A percentile compares a stretch with the other conserved stretches of the same genome.
These are phyloP conservation scores for Candida stauntonica DNA, from an alignment of 805 yeast species.

Conservation along the genomic window DNA sequence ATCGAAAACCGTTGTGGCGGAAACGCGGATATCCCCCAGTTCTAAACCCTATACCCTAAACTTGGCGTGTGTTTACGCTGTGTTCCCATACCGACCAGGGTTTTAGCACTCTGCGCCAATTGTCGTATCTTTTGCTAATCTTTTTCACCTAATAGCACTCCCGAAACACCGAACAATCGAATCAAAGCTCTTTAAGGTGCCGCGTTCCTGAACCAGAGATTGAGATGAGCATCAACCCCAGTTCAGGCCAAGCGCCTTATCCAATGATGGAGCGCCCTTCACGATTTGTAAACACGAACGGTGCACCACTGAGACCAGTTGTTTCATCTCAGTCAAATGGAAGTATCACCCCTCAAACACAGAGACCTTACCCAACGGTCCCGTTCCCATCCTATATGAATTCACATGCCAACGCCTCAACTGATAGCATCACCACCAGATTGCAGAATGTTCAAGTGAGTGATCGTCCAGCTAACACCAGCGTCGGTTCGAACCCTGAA, in stretches of 20 bases:
- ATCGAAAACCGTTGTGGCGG: too few species aligned
- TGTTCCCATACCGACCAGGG: too few species aligned
- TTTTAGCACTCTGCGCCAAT: too few species aligned
- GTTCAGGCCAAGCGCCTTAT: slow-evolving; percentile 3
- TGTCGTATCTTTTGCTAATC: too few species aligned
- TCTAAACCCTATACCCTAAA: too few species aligned
- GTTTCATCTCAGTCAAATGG: not conserved
- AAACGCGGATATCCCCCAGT: too few species aligned
- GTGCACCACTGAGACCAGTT: not conserved
- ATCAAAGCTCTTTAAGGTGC: too few species aligned
- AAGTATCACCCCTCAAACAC: not conserved
- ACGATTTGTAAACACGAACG: not conserved
- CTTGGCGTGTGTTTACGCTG: too few species aligned
- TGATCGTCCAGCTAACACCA: slow-evolving; percentile 1
- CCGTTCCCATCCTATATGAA: slow-evolving; percentile 7
- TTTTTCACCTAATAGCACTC: too few species aligned
- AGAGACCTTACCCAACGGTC: slow-evolving; percentile 7
- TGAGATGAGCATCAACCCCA: not conserved
- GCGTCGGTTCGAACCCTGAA: slow-evolving; percentile 1
- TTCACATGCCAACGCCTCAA: slow-evolving; percentile 4
- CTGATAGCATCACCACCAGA: slow-evolving; percentile 11
- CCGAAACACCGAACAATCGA: too few species aligned
- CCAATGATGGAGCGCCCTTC: slow-evolving; percentile 9
- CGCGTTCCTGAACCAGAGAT: too few species aligned
- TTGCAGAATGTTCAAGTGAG: slow-evolving; percentile 4